Percentiles rank a stretch among this genome's conserved stretches.
Conservation (phyloP, 495 filamentous ascomycete genomes). For the Pseudomonodictys pantanalensis region DNA sequence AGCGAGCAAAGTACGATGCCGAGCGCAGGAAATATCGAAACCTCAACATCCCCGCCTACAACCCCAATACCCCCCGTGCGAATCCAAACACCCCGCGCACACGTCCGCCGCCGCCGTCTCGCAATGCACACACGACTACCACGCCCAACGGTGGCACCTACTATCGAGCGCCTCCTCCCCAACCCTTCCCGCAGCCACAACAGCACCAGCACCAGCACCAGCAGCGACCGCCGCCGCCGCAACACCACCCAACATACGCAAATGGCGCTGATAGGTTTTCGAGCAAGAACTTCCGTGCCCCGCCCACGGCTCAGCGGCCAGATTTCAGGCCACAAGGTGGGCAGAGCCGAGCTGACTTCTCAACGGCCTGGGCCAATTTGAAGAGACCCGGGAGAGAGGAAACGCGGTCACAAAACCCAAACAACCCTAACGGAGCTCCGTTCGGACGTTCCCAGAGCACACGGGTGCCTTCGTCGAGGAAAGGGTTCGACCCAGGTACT, state of each 20-base stretch:
- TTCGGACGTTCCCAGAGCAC: constrained; percentile 46
- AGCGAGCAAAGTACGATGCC: constrained; percentile 72
- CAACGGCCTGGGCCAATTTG: constrained; percentile 72
- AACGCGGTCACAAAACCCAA: constrained; percentile 25
- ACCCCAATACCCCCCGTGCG: constrained; percentile 14
- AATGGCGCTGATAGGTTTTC: constrained; percentile 40
- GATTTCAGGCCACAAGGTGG: constrained; percentile 49
- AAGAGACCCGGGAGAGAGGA: constrained; percentile 25
- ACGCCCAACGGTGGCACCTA: constrained; percentile 43
- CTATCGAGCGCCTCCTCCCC: constrained; percentile 45
- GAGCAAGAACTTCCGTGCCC: constrained; percentile 37
- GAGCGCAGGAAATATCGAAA: constrained; percentile 50
- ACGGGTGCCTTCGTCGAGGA: constrained; percentile 38
- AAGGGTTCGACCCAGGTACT: constrained; percentile 41
- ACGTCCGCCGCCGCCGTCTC: constrained; percentile 39
- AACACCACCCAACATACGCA: constrained; percentile 16
- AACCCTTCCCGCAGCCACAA: constrained; percentile 2
- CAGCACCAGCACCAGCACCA: constrained; percentile 35
- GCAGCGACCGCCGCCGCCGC: constrained; percentile 39
- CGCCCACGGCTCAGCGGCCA: constrained; percentile 33
- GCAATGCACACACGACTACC: constrained; percentile 36
- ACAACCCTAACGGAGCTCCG: constrained; percentile 40
- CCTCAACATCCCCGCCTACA: constrained; percentile 25
- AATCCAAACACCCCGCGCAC: constrained; percentile 10
- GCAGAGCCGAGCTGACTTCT: constrained; percentile 57